phyloP scores from a whole-genome alignment of 495 filamentous ascomycete species.

The Podospora tetraspora region DNA sequence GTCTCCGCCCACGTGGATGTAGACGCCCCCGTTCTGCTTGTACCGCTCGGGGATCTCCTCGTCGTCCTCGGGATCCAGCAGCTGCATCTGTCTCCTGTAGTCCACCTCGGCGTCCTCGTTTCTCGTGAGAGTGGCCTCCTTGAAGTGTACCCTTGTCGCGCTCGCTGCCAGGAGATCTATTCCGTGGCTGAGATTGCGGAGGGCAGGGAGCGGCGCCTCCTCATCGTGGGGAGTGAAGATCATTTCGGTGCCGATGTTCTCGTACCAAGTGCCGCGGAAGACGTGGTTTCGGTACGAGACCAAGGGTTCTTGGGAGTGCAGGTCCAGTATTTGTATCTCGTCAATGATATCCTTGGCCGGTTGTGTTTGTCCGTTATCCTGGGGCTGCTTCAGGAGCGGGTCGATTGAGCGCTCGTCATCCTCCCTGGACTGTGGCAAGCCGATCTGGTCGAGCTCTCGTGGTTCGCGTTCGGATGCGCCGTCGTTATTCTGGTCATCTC shows the following conservation, averaged over 20 bases:
- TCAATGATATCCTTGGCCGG: conserved; percentile 11
- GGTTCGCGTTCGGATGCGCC: conserved; percentile 26
- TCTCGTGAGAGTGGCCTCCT: conserved; percentile 19
- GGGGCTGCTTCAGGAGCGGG: conserved; percentile 11
- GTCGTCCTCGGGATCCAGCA: conserved; percentile 7
- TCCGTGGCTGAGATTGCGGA: conserved; percentile 40
- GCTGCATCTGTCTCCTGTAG: background rate
- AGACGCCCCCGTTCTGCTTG: conserved; percentile 29
- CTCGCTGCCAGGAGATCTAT: conserved; percentile 61
- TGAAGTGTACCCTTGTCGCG: conserved; percentile 43
- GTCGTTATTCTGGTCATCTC: conserved; percentile 31
- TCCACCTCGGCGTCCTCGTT: conserved; percentile 8
- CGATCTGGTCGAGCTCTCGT: conserved; percentile 24
- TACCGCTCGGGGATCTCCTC: conserved; percentile 30
- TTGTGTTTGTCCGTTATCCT: background rate
- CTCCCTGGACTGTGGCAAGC: conserved; percentile 11
- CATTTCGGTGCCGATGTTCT: conserved; percentile 75
- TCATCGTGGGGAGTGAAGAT: conserved; percentile 55
- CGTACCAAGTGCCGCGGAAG: conserved; percentile 70
- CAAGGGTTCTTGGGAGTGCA: conserved; percentile 66
- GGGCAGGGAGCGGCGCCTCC: conserved; percentile 34
- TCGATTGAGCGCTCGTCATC: conserved; percentile 14
- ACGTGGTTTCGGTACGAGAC: conserved; percentile 68
- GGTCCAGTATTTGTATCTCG: conserved; percentile 71
- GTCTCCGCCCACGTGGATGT: conserved; percentile 33